Percentiles rank a stretch among this genome's conserved stretches.
These are phyloP conservation scores for Russula virescens DNA, from an alignment of 768 basidiomycete genomes.

Conservation along the genomic window DNA sequence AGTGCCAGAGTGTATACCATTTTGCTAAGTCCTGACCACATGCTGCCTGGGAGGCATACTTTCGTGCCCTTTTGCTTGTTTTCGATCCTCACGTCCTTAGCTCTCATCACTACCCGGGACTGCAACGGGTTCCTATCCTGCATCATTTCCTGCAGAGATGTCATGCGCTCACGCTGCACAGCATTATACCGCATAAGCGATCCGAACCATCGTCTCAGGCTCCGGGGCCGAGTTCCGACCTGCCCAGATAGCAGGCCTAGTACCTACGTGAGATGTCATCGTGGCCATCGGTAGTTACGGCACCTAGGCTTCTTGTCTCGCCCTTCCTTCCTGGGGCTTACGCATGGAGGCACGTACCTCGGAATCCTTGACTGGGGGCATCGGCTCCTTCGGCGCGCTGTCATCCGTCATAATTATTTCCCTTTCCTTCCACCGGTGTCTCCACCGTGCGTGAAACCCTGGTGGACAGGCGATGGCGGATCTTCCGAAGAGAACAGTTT, in stretches of 20 bases:
- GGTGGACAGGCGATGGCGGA: too few species aligned
- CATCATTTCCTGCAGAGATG: neutral
- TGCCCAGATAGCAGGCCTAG: neutral
- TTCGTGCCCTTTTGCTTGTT: neutral
- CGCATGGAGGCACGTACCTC: neutral
- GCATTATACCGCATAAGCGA: neutral
- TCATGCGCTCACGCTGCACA: slow-evolving; percentile 5
- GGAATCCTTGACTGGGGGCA: neutral
- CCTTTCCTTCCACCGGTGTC: neutral
- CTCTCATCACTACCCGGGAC: neutral
- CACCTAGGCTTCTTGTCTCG: neutral
- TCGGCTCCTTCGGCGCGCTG: neutral
- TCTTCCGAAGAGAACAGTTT: neutral
- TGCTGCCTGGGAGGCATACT: neutral
- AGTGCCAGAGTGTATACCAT: neutral
- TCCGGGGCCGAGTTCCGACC: slow-evolving; percentile 14
- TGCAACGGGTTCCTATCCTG: neutral
- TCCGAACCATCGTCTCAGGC: neutral
- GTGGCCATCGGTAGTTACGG: neutral
- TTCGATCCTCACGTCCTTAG: neutral
- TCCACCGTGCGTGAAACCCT: neutral
- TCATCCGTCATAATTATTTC: neutral
- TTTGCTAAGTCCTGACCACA: neutral
- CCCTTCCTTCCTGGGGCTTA: neutral
- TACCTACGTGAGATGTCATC: neutral